Evolutionary conservation across 208 protist genomes (phyloP).

Genomic region (Acanthamoeba lenticulata): DNA sequence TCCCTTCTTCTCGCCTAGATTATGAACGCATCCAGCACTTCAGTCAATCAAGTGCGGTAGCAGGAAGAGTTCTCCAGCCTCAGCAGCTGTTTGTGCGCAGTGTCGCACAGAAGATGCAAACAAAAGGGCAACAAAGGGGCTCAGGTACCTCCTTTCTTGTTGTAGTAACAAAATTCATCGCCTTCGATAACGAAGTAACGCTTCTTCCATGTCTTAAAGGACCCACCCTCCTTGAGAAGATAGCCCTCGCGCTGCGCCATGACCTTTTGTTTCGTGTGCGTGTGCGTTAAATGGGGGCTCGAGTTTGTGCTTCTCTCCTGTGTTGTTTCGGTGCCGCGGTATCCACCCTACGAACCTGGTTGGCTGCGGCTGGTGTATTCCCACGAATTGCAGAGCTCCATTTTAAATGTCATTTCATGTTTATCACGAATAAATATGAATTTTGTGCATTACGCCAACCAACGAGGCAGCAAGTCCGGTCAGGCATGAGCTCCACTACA

Average conservation of each 20-base stretch:
- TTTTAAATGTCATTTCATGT: no score
- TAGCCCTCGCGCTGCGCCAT: constrained; percentile 9
- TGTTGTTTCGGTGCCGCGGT: neutral
- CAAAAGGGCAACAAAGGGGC: no score
- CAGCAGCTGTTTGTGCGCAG: no score
- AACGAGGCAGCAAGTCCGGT: neutral
- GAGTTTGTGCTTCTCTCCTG: neutral
- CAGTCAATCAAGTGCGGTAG: no score
- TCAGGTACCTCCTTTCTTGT: constrained; percentile 24
- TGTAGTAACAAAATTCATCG: constrained; percentile 1
- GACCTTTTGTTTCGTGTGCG: no score
- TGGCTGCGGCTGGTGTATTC: neutral
- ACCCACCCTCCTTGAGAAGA: neutral
- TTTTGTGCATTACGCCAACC: neutral
- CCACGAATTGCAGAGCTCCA: neutral
- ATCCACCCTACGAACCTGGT: neutral
- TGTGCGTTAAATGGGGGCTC: no score
- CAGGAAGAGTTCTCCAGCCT: no score
- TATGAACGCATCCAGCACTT: no score
- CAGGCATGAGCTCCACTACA: no score
- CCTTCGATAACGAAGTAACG: neutral
- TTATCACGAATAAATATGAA: neutral
- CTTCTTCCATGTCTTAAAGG: constrained; percentile 37
- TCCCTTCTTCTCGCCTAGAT: constrained; percentile 2
- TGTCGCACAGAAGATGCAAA: no score